phyloP scores from a whole-genome alignment of 768 basidiomycete genomes.

The Auriscalpium orientale region DNA sequence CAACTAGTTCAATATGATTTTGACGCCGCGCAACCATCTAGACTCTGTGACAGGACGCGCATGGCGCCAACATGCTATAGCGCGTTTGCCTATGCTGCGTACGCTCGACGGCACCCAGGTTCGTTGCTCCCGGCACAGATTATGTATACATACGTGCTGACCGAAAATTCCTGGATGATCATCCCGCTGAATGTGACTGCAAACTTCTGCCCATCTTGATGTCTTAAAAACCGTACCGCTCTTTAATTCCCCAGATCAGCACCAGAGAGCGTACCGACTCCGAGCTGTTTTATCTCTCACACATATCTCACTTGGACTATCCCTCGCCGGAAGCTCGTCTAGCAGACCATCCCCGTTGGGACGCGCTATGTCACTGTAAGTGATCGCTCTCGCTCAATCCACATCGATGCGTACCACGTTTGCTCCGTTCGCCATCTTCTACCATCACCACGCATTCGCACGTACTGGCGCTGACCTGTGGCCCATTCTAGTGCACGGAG shows the following conservation, averaged over 20 bases:
- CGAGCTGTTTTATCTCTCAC: constrained; percentile 77
- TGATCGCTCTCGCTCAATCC: constrained; percentile 4
- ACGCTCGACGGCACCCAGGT: constrained; percentile 60
- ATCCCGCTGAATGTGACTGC: neutral
- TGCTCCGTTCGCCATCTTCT: no score
- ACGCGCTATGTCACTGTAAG: constrained; percentile 54
- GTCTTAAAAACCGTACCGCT: neutral
- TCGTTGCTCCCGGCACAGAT: constrained; percentile 20
- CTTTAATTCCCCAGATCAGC: constrained; percentile 43
- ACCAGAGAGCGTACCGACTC: constrained; percentile 66
- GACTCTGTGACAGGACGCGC: constrained; percentile 30
- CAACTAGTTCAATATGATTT: neutral
- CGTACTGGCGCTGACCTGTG: no score
- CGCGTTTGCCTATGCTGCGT: constrained; percentile 56
- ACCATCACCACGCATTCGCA: no score
- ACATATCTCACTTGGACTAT: constrained; percentile 42
- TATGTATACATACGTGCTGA: neutral
- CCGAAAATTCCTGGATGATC: neutral
- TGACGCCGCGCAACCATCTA: constrained; percentile 13
- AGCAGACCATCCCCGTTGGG: constrained; percentile 59
- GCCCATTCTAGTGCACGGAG: constrained; percentile 46
- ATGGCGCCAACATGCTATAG: constrained; percentile 55
- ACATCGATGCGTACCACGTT: neutral
- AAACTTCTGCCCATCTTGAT: neutral
- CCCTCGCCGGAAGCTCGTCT: constrained; percentile 35